Evolutionary conservation across 306 rosid genomes (phyloP).

Genomic region (Parietaria judaica): DNA sequence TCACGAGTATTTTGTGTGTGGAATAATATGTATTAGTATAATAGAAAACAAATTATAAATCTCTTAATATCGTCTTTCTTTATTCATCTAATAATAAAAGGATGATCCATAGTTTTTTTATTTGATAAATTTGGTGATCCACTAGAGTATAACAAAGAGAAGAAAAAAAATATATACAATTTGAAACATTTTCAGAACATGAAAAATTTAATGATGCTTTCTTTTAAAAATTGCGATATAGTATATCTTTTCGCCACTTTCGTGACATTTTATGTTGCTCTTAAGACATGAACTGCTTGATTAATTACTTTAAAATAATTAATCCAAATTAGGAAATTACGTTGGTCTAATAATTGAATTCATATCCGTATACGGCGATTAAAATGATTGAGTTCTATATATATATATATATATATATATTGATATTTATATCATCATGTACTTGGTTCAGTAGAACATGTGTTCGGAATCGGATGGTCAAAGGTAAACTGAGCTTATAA

Average conservation of each 20-base stretch:
- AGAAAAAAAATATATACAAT: not conserved
- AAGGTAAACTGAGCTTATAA: constrained; percentile 12
- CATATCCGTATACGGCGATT: no score
- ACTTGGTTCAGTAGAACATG: constrained; percentile 18
- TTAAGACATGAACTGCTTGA: no score
- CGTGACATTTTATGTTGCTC: no score
- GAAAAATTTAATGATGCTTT: no score
- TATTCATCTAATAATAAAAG: not conserved
- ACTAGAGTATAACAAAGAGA: not conserved
- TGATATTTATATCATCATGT: not conserved
- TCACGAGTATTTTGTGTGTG: not conserved
- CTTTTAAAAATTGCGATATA: no score
- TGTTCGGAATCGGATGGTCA: constrained; percentile 20
- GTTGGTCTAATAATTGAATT: no score
- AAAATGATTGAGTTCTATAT: not conserved
- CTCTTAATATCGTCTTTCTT: not conserved
- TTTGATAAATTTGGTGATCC: not conserved
- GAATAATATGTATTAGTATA: not conserved
- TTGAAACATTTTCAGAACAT: no score
- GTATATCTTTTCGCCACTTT: no score
- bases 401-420: not conserved
- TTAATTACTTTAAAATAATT: no score
- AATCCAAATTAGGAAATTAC: no score
- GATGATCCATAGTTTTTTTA: not conserved
- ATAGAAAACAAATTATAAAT: not conserved